Evolutionary conservation across 805 yeast species (phyloP), one percentile per base, ranked within the genome.

Genomic region (Brettanomyces bruxellensis): DNA sequence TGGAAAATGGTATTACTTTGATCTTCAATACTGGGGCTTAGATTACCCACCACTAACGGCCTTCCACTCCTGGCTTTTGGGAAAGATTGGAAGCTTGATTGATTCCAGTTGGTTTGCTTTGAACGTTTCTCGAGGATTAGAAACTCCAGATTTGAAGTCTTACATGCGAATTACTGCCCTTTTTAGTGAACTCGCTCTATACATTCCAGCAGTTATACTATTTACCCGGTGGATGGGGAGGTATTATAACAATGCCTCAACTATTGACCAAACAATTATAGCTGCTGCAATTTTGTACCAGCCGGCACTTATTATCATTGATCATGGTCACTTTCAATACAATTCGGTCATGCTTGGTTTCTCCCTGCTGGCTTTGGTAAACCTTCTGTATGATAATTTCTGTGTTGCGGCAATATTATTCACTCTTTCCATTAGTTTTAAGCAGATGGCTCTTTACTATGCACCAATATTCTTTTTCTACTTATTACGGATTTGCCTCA

Each of bases 1-100:
- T 1, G 63, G 68, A 0, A 55, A 83, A 51, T 93, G 99, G 99
- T 93, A 93, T 60, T 86, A 75, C 67, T 88, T 80, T 62, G 96
- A 93, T 60, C 70, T 89, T 40, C 79, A 81, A 54, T 89, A 91
- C 67, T 93, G 99, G 98, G 96, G 98, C 1, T 71, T 93, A 34
- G 99, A 93, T 64, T 93, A 93, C 62, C 99, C 99, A 1, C 98
- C 98, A 5, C 68, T 93, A 51, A 91, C 99, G 0, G 99, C 98
- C 0, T 90, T 76, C 61, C 98, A 93, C 60, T 88, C 95, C 43
- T 87, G 82, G 75, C 34, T 86, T 1, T 61, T 83, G 41, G 99
- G 98, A 0, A 69, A 70, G 45, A 55, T 91, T 14, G 98, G 97
- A 0, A 56, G 70, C 1, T 60, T 78, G 38, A 65, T 87, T 34